Base-by-base conservation (phyloP, 2,329 filamentous ascomycete genomes). In the Chaetomium olivaceum region DNA sequence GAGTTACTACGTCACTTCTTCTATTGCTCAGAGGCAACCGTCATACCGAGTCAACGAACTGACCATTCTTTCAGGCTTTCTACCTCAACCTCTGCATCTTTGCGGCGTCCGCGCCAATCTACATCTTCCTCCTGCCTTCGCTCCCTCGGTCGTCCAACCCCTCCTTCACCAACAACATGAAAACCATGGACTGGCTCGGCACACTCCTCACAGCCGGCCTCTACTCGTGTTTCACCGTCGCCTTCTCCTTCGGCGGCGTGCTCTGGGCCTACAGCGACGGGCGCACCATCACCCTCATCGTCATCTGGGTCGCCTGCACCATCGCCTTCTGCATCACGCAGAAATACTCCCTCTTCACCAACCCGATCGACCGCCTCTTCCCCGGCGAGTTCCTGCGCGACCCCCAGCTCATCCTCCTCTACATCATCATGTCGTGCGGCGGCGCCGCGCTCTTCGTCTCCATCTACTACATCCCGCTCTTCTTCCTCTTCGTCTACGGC, bases 381-480 rank as follows among this genome's bases (percentile, higher is more conserved):
- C 39, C 39, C 3, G 39, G 39, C 39, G 39, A 43, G 16, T 43
- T 43, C 39, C 39, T 43, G 14, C 39, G 39, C 39, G 39, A 43
- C 39, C 39, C 39, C 4, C 39, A 43, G 16, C 39, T 43, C 16
- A 7, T 43, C 16, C 39, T 43, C 39, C 39, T 43, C 39, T 43
- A 43, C 39, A 43, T 43, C 39, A 43, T 43, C 39, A 43, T 43
- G 39, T 43, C 39, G 16, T 43, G 39, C 39, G 39, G 39, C 39
- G 39, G 39, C 39, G 39, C 39, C 3, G 16, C 39, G 16, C 39
- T 43, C 39, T 43, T 43, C 39, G 39, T 43, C 16, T 43, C 39
- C 39, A 43, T 56, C 16, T 56, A 56, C 54, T 56, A 56, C 54
- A 56, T 56, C 21, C 54, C 54, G 54, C 54, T 56, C 8, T 56